Base-by-base conservation (phyloP, 164 flowering plant genomes). In the Brasenia schreberi region DNA sequence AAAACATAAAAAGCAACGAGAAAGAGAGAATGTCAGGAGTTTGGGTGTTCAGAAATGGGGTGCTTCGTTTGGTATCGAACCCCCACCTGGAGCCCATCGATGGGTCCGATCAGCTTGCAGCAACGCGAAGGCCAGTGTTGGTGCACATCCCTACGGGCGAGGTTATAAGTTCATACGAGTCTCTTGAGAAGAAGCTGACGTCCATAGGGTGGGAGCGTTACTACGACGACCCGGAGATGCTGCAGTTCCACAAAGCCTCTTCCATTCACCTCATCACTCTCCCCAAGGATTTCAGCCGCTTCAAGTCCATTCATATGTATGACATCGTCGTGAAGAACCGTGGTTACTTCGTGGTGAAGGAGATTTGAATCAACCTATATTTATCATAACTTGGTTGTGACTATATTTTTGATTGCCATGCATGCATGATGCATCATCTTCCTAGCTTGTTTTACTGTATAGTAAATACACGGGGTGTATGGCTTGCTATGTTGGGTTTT, bases 121-220 rank as follows among this genome's bases (percentile, higher is more conserved):
- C 5, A 42, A 69, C 64, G 14, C 52, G 75, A 70, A 77, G 71
- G 64, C 81, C 78, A 81, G 80, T 69, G 1, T 64, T 87, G 68
- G 83, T 87, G 43, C 71, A 85, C 77, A 64, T 81, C 17, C 79
- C 88, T 1, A 75, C 78, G 0, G 82, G 74, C 0, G 72, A 84
- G 74, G 81, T 71, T 23, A 80, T 87, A 17, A 49, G 78, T 2
- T 87, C 88, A 0, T 87, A 87, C 68, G 23, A 72, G 4, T 65
- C 62, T 3, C 82, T 88, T 0, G 86, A 84, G 67, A 71, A 63
- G 16, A 80, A 79, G 61, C 67, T 88, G 52, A 67, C 6, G 0
- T 73, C 72, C 4, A 62, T 86, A 5, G 94, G 94, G 4, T 88
- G 94, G 94, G 94, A 86, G 72, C 75, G 84, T 72, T 88, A 86